Percentiles rank a stretch among this genome's conserved stretches.
Evolutionary conservation across 1,284 basidiomycete species (phyloP).

Genomic region (Takashimella koratensis): DNA sequence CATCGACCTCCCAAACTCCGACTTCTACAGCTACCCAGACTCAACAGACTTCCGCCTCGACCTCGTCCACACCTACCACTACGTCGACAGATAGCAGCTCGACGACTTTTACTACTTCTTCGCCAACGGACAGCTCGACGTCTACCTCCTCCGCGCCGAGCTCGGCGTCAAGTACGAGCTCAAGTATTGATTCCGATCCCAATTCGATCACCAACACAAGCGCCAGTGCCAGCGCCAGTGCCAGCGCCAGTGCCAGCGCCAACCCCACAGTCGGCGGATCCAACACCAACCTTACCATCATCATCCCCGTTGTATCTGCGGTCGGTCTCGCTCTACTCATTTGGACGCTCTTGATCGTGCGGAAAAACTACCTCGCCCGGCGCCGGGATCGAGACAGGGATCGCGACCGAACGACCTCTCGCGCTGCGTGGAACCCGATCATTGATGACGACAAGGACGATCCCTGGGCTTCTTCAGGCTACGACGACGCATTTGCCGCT

Average conservation of each 20-base stretch:
- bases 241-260: background rate
- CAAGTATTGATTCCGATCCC: background rate
- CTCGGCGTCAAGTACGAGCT: too few relatives aligned
- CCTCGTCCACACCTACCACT: background rate
- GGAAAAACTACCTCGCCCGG: background rate
- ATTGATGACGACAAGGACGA: conserved; percentile 10
- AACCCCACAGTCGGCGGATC: conserved; percentile 1
- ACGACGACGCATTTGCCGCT: background rate
- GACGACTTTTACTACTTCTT: too few relatives aligned
- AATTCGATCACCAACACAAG: background rate
- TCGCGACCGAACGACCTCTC: background rate
- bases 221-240: background rate
- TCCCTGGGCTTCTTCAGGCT: background rate
- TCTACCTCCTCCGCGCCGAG: background rate
- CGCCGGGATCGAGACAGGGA: background rate
- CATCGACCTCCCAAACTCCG: conserved; percentile 8
- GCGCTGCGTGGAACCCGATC: conserved; percentile 11
- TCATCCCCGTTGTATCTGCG: conserved; percentile 12
- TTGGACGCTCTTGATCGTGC: background rate
- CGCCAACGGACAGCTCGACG: too few relatives aligned
- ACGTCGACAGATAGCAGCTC: too few relatives aligned
- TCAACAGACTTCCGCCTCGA: background rate
- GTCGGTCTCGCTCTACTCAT: background rate
- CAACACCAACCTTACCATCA: conserved; percentile 11
- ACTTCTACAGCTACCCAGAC: too few relatives aligned